Percentiles rank a stretch among this genome's conserved stretches.
Evolutionary conservation across 805 yeast species (phyloP).

Genomic region (Metschnikowia cerradonensis): DNA sequence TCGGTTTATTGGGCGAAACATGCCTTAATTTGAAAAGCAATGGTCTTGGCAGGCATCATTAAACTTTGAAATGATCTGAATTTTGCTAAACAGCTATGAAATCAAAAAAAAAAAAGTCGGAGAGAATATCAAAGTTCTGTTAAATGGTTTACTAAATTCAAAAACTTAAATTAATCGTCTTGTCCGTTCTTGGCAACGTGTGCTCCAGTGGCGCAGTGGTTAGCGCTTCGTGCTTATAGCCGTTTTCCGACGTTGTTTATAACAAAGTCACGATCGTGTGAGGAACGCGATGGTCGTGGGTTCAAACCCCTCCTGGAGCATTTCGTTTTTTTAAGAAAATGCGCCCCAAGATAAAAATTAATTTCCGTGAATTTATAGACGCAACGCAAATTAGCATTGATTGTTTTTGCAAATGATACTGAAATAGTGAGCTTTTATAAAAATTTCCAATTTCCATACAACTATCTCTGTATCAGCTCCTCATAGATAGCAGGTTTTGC

Average conservation of each 20-base stretch:
- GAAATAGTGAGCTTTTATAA: too few relatives aligned
- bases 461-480: too few relatives aligned
- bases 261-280: constrained; percentile 49
- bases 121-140: too few relatives aligned
- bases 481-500: background rate
- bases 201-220: constrained; percentile 53
- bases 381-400: background rate
- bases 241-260: constrained; percentile 42
- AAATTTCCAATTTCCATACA: too few relatives aligned
- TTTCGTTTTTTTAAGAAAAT: constrained; percentile 28
- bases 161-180: background rate
- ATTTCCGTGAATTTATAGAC: background rate
- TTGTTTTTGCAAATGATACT: background rate
- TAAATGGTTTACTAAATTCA: background rate
- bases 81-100: background rate
- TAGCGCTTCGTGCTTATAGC: constrained; percentile 53
- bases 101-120: too few relatives aligned
- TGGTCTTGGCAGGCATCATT: too few relatives aligned
- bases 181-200: background rate
- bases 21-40: background rate
- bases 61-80: too few relatives aligned
- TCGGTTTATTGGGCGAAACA: background rate
- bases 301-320: constrained; percentile 53
- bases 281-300: constrained; percentile 56
- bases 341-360: background rate